A percentile compares a stretch with the other conserved stretches of the same genome.
phyloP scores from a whole-genome alignment of 2,329 filamentous ascomycete species.

The Myriosclerotinia scirpicola region DNA sequence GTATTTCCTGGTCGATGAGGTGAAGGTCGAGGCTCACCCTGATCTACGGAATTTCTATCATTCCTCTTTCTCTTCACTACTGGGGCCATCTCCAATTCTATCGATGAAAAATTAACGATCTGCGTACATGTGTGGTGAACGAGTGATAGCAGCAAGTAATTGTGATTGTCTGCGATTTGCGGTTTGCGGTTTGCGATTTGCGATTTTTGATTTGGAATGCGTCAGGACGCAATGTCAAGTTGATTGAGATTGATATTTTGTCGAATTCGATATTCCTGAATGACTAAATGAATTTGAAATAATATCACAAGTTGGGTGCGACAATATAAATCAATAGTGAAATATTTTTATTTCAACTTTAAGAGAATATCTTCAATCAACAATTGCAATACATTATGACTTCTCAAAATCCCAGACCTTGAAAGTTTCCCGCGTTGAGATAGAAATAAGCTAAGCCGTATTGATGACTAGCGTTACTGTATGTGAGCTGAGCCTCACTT shows the following conservation, averaged over 20 bases:
- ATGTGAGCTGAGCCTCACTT: background rate
- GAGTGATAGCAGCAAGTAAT: background rate
- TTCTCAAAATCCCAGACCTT: slow-evolving; percentile 1
- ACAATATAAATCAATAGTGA: background rate
- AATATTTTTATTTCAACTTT: background rate
- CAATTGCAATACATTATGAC: background rate
- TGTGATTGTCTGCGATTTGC: background rate
- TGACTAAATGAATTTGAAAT: background rate
- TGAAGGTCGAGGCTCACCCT: slow-evolving; percentile 53
- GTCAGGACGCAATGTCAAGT: background rate
- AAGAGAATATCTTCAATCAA: slow-evolving; percentile 5
- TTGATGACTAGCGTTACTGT: slow-evolving; percentile 16
- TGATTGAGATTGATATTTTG: background rate
- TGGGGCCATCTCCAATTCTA: slow-evolving; percentile 38
- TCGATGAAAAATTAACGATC: slow-evolving; percentile 29
- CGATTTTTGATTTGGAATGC: slow-evolving; percentile 8
- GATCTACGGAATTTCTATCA: slow-evolving; percentile 42
- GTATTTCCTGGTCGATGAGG: slow-evolving; percentile 63
- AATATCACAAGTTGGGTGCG: background rate
- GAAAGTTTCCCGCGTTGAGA: slow-evolving; percentile 25
- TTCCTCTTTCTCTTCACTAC: slow-evolving; percentile 41
- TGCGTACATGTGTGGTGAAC: slow-evolving; percentile 34
- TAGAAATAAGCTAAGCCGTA: background rate
- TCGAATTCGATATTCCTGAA: background rate
- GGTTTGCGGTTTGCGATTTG: background rate